Base-by-base conservation (phyloP, 2,329 filamentous ascomycete genomes). In the Cytospora chrysosperma region DNA sequence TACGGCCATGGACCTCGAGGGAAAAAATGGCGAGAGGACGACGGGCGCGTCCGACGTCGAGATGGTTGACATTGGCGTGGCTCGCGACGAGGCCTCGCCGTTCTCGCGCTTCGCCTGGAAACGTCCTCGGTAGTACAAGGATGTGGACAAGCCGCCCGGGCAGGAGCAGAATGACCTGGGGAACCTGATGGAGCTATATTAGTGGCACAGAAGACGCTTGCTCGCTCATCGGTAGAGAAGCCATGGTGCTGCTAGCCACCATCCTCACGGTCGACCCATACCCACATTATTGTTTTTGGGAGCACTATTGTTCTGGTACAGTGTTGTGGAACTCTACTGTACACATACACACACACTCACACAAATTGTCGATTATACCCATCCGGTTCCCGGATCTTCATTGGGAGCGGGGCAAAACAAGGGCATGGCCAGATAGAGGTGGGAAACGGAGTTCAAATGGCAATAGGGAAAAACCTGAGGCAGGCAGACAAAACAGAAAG, bases 81-180 rank as follows among this genome's bases (percentile, higher is more conserved):
- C 56, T 15, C 6, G 10, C 7, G 30, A 24, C 9, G 7, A 15
- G 26, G 27, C 43, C 12, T 47, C 43, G n/a, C 27, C 56, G 19
- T 50, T 59, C 28, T 37, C 56, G 15, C 56, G 56, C 3, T 52
- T 59, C 27, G 30, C 28, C 28, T 51, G 49, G 28, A 59, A 28
- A 27, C 56, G 56, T 12, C 47, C 15, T 10, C 30, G 28, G 30
- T 28, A 32, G n/a, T 55, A 32, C 27, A 34, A 30, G 52, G 52
- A 37, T 7, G 28, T 55, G 19, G 28, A 37, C 13, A 30, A 55
- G 13, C 19, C 30, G 30, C 28, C 19, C 10, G 52, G 37, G 52
- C 21, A 55, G 6, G 17, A 55, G 17, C 43, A 24, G n/a, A 21
- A 47, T 5, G 19, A 47, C 10, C 1, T 43, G 43, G 6, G 8